These are phyloP conservation scores for Fusarium zealandicum DNA, from an alignment of 2,329 filamentous ascomycete species.

Conservation along the genomic window DNA sequence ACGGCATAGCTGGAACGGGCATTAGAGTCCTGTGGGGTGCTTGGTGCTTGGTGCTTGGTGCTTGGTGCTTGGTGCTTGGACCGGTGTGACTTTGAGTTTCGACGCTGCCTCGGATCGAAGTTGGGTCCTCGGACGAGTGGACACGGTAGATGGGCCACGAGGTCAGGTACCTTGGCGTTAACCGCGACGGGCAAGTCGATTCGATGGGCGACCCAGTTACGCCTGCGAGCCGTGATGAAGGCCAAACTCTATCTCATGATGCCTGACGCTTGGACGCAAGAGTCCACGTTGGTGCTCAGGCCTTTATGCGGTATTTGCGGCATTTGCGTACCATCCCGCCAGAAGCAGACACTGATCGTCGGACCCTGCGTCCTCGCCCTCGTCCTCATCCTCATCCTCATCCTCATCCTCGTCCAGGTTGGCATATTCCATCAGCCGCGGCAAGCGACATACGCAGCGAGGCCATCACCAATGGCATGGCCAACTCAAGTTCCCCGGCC, in stretches of 20 bases:
- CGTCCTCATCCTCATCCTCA: no score
- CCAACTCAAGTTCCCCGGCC: background rate
- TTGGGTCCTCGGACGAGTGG: background rate
- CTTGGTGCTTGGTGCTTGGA: no score
- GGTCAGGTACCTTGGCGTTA: no score
- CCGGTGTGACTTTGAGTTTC: background rate
- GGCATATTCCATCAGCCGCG: no score
- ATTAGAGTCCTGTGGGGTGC: background rate
- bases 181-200: no score
- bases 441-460: background rate
- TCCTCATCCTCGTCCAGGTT: no score
- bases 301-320: background rate
- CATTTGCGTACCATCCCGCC: background rate
- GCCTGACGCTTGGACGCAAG: background rate
- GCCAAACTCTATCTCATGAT: background rate
- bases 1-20: background rate
- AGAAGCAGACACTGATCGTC: constrained; percentile 1
- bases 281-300: background rate
- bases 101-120: background rate
- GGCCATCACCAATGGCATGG: background rate
- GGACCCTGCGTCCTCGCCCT: background rate
- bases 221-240: background rate
- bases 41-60: no score
- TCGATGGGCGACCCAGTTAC: background rate
- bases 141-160: constrained; percentile 1